A percentile compares a stretch with the other conserved stretches of the same genome.
Evolutionary conservation across 306 rosid species (phyloP).

Genomic region (Dicorynia guianensis): DNA sequence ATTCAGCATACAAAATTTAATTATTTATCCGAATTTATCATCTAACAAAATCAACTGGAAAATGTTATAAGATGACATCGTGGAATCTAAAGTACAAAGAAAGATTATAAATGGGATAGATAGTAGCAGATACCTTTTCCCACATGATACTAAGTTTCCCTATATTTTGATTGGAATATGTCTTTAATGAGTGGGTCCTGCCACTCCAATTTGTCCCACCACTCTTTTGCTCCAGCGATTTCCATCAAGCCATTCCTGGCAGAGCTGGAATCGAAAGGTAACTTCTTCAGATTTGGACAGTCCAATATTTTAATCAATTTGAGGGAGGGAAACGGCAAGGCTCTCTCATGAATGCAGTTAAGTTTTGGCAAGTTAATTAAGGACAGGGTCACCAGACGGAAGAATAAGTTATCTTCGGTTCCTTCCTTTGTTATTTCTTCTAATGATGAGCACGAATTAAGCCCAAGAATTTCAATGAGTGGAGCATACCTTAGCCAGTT

Average conservation of each 20-base stretch:
- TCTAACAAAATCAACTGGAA: no score
- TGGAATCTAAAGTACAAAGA: no score
- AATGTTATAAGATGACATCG: no score
- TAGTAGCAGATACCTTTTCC: no score
- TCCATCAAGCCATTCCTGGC: background rate
- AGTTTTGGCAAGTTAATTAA: background rate
- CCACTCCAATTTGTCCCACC: slow-evolving; percentile 37
- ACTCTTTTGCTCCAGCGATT: background rate
- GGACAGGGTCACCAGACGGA: background rate
- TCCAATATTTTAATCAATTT: background rate
- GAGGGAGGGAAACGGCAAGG: background rate
- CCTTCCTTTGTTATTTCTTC: background rate
- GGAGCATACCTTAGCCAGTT: background rate
- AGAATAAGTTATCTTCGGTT: background rate
- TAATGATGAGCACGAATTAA: background rate
- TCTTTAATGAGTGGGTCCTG: background rate
- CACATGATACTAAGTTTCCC: no score
- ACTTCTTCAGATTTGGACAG: background rate
- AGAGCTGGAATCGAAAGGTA: slow-evolving; percentile 26
- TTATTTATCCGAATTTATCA: no score
- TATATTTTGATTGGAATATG: background rate
- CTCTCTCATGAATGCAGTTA: background rate
- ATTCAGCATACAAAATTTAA: no score
- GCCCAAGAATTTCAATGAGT: background rate
- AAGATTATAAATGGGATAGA: no score